Evolutionary conservation across 106 monocot species (phyloP).

Genomic region (Dioscorea zingiberensis): DNA sequence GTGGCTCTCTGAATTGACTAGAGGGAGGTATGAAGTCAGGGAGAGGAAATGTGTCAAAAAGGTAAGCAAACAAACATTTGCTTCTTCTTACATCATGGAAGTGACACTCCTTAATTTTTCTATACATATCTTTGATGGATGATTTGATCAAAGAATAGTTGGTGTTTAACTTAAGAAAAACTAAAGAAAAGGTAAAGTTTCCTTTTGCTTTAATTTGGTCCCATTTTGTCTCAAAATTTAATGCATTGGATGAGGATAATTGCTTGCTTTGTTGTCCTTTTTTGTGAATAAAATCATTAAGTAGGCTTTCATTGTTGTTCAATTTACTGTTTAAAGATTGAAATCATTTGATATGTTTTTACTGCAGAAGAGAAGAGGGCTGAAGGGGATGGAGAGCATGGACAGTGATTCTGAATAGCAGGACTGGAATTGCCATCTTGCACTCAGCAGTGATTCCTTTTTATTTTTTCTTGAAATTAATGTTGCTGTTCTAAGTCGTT

Average conservation of each 20-base stretch:
- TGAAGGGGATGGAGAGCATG: conserved; percentile 68
- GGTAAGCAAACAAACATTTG: conserved; percentile 21
- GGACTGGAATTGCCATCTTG: too few species aligned
- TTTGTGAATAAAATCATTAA: background rate
- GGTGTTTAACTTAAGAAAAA: too few species aligned
- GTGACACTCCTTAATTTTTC: too few species aligned
- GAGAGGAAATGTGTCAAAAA: conserved; percentile 90
- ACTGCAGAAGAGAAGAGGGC: conserved; percentile 38
- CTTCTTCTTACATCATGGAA: too few species aligned
- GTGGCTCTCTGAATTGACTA: conserved; percentile 80
- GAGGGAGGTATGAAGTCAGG: conserved; percentile 72
- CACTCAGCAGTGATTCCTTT: too few species aligned
- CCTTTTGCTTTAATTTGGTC: too few species aligned
- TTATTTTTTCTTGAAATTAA: too few species aligned
- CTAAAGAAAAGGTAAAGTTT: too few species aligned
- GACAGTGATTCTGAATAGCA: conserved; percentile 52
- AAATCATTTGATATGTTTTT: background rate
- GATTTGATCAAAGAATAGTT: too few species aligned
- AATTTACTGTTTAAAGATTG: background rate
- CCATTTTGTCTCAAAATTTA: too few species aligned
- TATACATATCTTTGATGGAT: too few species aligned
- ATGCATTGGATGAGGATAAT: background rate
- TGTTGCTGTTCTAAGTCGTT: too few species aligned
- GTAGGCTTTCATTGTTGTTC: background rate
- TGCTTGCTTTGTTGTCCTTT: background rate